These are phyloP conservation scores for Leptomonas pyrrhocoris DNA, from an alignment of 208 protist genomes.

Conservation along the genomic window DNA sequence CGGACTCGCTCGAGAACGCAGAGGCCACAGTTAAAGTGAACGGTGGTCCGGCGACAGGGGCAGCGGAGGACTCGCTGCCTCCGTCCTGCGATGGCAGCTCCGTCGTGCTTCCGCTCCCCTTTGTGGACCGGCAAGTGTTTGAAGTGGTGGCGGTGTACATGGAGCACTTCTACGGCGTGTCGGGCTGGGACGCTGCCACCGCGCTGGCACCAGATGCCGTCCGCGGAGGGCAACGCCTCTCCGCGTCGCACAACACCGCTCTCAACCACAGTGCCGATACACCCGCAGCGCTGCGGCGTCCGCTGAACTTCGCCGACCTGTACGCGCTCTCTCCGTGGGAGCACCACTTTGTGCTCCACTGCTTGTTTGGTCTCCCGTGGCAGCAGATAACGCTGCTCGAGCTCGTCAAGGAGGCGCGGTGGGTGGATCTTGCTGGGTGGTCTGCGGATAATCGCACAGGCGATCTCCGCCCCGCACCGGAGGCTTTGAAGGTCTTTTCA, in stretches of 20 bases:
- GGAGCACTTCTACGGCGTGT: slow-evolving; percentile 72
- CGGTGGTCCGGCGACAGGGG: background rate
- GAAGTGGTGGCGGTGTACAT: slow-evolving; percentile 63
- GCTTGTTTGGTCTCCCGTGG: slow-evolving; percentile 38
- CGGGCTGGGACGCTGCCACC: background rate
- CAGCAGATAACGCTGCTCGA: slow-evolving; percentile 11
- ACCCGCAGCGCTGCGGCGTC: slow-evolving; percentile 36
- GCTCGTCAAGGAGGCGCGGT: slow-evolving; percentile 35
- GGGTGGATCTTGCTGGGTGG: slow-evolving; percentile 49
- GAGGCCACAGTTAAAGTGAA: background rate
- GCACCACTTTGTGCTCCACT: slow-evolving; percentile 53
- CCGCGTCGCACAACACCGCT: background rate
- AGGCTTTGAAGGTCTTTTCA: slow-evolving; percentile 13
- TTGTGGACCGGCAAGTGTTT: slow-evolving; percentile 43
- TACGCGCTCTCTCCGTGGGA: slow-evolving; percentile 69
- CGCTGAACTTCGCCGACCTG: slow-evolving; percentile 48
- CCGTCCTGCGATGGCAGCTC: background rate
- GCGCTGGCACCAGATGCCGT: background rate
- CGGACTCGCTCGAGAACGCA: slow-evolving; percentile 22
- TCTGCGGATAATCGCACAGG: background rate
- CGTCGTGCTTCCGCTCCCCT: slow-evolving; percentile 43
- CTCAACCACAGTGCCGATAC: background rate
- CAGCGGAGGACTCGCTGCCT: background rate
- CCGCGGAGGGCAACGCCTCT: background rate
- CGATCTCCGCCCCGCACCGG: background rate